These are phyloP conservation scores for Aspergillus tubingensis DNA, from an alignment of 2,329 filamentous ascomycete species.

Conservation along the genomic window DNA sequence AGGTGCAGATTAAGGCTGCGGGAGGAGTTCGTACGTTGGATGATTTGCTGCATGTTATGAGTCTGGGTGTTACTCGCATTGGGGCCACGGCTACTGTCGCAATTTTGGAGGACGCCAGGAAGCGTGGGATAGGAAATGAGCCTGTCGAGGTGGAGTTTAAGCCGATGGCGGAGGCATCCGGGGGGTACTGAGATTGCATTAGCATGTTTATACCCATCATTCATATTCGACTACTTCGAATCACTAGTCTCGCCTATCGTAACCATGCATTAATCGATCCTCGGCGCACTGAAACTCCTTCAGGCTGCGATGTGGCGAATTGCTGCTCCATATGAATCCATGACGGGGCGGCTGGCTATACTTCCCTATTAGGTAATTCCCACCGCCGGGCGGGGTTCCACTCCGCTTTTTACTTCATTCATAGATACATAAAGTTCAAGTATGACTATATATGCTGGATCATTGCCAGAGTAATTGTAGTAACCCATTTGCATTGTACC, in stretches of 20 bases:
- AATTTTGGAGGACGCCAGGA: conserved; percentile 58
- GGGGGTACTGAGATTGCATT: conserved; percentile 16
- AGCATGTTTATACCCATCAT: background rate
- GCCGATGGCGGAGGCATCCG: conserved; percentile 23
- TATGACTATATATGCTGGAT: too few species aligned
- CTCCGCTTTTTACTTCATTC: too few species aligned
- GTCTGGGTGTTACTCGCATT: conserved; percentile 57
- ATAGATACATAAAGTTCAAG: too few species aligned
- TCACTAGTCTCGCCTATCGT: too few species aligned
- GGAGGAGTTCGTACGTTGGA: conserved; percentile 60
- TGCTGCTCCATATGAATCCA: background rate
- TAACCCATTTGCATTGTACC: too few species aligned
- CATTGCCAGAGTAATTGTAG: too few species aligned
- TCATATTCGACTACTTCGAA: background rate
- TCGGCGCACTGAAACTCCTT: too few species aligned
- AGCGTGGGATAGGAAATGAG: conserved; percentile 50
- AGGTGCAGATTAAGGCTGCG: conserved; percentile 60
- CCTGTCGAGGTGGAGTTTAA: conserved; percentile 26
- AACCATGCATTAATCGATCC: too few species aligned
- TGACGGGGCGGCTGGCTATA: background rate
- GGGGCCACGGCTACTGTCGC: conserved; percentile 58
- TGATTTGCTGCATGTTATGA: conserved; percentile 57
- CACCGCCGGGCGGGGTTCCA: background rate
- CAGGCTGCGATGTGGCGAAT: too few species aligned
- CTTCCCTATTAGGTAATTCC: background rate